Conservation (phyloP, 2,329 filamentous ascomycete genomes). For the Elsinoe batatas region DNA sequence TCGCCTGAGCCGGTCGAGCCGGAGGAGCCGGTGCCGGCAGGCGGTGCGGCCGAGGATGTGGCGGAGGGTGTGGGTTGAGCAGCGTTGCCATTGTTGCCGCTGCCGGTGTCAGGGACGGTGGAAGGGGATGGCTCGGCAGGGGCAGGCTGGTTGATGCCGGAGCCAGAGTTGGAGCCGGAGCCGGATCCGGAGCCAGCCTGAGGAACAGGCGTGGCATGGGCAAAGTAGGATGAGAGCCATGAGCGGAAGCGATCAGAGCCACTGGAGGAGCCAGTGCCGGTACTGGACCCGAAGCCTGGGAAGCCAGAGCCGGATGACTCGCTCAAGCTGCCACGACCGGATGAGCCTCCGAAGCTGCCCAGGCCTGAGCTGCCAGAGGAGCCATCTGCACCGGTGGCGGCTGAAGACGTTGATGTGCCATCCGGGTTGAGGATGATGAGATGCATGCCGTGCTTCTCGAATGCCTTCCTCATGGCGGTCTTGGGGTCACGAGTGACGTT, state of each 20-base stretch:
- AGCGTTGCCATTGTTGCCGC: conserved; percentile 1
- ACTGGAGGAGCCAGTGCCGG: background rate
- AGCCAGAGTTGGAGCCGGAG: background rate
- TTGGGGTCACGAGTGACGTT: conserved; percentile 47
- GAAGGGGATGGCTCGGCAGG: conserved; percentile 4
- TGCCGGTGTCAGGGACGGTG: background rate
- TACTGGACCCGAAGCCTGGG: background rate
- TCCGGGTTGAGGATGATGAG: conserved; percentile 11
- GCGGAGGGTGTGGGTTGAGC: background rate
- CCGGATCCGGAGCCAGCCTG: background rate
- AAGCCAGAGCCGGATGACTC: background rate
- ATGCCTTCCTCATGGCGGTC: conserved; percentile 53
- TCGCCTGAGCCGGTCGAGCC: conserved; percentile 15
- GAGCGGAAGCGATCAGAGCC: background rate
- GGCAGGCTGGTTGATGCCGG: background rate
- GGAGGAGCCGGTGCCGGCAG: conserved; percentile 8
- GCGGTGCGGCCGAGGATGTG: background rate
- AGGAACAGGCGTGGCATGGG: background rate
- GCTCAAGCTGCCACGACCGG: background rate
- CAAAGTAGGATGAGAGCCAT: conserved; percentile 3
- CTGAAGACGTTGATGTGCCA: background rate
- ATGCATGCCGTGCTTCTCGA: conserved; percentile 51
- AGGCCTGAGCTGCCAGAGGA: background rate
- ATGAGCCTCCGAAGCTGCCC: background rate
- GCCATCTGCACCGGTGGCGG: background rate